phyloP scores from a whole-genome alignment of 73 alveolate genomes.

The Loxodes magnus region DNA sequence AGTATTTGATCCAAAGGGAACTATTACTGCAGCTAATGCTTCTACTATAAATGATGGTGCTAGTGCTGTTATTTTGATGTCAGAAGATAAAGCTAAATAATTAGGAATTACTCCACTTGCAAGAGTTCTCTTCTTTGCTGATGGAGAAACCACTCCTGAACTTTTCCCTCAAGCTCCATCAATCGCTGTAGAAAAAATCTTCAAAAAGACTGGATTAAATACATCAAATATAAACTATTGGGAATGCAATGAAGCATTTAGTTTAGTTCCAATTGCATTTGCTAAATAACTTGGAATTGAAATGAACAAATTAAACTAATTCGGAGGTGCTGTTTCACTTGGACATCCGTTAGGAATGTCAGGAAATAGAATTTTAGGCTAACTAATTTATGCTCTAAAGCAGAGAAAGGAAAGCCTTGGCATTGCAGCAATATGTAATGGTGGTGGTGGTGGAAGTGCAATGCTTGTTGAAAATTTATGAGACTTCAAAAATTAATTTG shows the following conservation, averaged over 20 bases:
- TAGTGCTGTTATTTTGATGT: conserved; percentile 35
- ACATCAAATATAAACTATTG: conserved; percentile 18
- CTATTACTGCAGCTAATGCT: conserved; percentile 55
- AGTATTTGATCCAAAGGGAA: conserved; percentile 30
- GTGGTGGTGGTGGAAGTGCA: conserved; percentile 89
- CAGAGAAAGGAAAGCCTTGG: conserved; percentile 52
- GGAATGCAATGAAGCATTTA: conserved; percentile 44
- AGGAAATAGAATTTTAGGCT: conserved; percentile 65
- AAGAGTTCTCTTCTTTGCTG: conserved; percentile 38
- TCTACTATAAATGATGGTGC: conserved; percentile 57
- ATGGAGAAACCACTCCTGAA: conserved; percentile 30
- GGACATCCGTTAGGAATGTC: conserved; percentile 88
- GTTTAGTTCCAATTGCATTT: conserved; percentile 30
- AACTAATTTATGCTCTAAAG: conserved; percentile 49
- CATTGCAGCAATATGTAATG: conserved; percentile 76
- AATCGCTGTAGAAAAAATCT: conserved; percentile 19
- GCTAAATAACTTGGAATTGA: conserved; percentile 17
- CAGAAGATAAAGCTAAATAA: conserved; percentile 17
- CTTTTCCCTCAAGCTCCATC: conserved; percentile 39
- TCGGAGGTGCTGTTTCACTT: conserved; percentile 91
- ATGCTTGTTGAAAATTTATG: conserved; percentile 46
- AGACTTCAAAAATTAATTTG: too few species aligned
- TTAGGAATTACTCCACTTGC: conserved; percentile 36
- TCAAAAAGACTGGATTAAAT: conserved; percentile 19
- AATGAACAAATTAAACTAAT: background rate